Base-by-base conservation (phyloP, 73 alveolate genomes). In the Symbiodinium pilosum region DNA sequence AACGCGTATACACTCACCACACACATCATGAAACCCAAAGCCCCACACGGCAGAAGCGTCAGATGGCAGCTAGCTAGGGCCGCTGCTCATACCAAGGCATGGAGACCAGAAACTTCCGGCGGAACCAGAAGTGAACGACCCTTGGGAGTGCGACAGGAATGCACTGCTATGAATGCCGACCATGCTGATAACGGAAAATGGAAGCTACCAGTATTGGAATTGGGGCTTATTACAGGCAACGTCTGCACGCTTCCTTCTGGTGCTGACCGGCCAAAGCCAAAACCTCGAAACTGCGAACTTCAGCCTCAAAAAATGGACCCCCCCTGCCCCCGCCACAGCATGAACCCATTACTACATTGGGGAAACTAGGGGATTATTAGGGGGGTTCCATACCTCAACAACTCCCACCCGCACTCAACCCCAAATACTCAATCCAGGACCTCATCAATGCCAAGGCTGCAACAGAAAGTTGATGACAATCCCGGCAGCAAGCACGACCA, bases 61-160 rank as follows among this genome's bases (percentile, higher is more conserved):
- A 6, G 3, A 54, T 26, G 30, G 32, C 73, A 0, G 73, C n/a
- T n/a, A n/a, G n/a, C 59, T 47, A 47, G 14, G 59, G 59, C 14
- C 14, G 59, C 6, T n/a, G 81, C 87, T 68, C 88, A 69, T 68
- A 91, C 96, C 96, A 68, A 21, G 96, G 96, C 87, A 91, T 68
- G 30, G 77, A n/a, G 77, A 91, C 87, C 88, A 68, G 87, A 43
- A 42, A 69, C 20, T 91, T 91, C 40, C 87, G 44, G 9, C 96
- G 86, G 54, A 91, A 69, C 96, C 96, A 91, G 77, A 69, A 88
- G 71, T 88, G 96, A 69, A 91, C 88, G 14, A 75, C 36, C 87
- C 94, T 87, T 21, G 94, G 85, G 14, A 3, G 6, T 47, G 21
- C 59, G 14, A 47, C 14, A 6, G 21, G 59, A 47, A 47, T n/a